Percentiles rank a stretch among this genome's conserved stretches.
phyloP scores from a whole-genome alignment of 2,329 filamentous ascomycete species.

The Calonectria leucothoes region DNA sequence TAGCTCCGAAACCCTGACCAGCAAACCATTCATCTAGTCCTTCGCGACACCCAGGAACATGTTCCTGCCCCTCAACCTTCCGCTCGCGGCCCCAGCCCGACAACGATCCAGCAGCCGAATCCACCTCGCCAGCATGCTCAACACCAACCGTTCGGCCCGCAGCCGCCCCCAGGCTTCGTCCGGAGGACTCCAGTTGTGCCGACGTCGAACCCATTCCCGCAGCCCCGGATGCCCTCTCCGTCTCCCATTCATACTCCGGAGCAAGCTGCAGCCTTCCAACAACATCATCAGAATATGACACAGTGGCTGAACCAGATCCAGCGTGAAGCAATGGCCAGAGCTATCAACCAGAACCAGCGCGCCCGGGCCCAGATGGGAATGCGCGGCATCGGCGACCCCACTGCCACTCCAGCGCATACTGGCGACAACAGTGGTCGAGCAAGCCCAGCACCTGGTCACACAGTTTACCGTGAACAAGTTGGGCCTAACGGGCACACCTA shows the following conservation, averaged over 20 bases:
- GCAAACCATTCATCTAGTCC: slow-evolving; percentile 66
- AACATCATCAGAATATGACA: slow-evolving; percentile 56
- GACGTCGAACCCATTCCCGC: slow-evolving; percentile 40
- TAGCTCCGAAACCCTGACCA: slow-evolving; percentile 58
- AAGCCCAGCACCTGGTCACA: slow-evolving; percentile 47
- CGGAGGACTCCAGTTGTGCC: slow-evolving; percentile 46
- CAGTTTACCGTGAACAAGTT: slow-evolving; percentile 47
- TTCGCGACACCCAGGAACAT: slow-evolving; percentile 54
- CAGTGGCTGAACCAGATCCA: slow-evolving; percentile 61
- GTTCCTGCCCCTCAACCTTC: slow-evolving; percentile 36
- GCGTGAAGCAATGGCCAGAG: slow-evolving; percentile 56
- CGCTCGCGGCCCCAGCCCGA: slow-evolving; percentile 37
- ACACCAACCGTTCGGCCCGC: slow-evolving; percentile 40
- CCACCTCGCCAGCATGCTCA: slow-evolving; percentile 35
- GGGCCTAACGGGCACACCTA: slow-evolving; percentile 49
- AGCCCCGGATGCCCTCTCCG: slow-evolving; percentile 48
- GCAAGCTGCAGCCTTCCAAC: slow-evolving; percentile 47
- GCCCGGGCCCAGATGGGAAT: slow-evolving; percentile 53
- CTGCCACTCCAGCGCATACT: neutral
- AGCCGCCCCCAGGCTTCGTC: slow-evolving; percentile 41
- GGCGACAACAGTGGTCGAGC: slow-evolving; percentile 43
- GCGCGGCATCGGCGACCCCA: slow-evolving; percentile 53
- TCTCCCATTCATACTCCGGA: slow-evolving; percentile 41
- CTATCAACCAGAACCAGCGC: slow-evolving; percentile 57
- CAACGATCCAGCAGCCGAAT: slow-evolving; percentile 36